Percentiles rank a stretch among this genome's conserved stretches.
These are phyloP conservation scores for Kockovaella imperatae DNA, from an alignment of 768 basidiomycete genomes.

Conservation along the genomic window DNA sequence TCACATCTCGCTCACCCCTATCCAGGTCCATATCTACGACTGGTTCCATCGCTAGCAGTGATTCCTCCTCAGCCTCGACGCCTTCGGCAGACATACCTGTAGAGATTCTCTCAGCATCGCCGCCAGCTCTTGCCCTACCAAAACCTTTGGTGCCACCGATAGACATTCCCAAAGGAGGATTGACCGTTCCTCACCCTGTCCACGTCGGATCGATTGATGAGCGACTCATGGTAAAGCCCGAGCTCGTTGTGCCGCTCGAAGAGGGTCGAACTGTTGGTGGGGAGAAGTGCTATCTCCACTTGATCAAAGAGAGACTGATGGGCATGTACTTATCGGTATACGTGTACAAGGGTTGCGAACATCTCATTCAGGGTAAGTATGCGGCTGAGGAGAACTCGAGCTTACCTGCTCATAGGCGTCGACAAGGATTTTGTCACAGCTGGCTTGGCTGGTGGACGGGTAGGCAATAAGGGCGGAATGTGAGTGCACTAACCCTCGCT, in stretches of 20 bases:
- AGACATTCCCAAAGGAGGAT: too few relatives aligned
- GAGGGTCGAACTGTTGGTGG: conserved; percentile 8
- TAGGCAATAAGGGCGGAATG: conserved; percentile 90
- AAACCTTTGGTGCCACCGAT: too few relatives aligned
- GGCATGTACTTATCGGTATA: conserved; percentile 45
- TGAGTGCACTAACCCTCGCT: conserved; percentile 5
- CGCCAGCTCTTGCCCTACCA: too few relatives aligned
- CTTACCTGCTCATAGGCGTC: conserved; percentile 49
- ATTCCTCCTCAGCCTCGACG: too few relatives aligned
- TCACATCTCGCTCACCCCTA: too few relatives aligned
- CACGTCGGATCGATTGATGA: not conserved
- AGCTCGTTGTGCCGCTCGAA: conserved; percentile 16
- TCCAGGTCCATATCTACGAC: too few relatives aligned
- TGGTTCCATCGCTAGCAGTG: too few relatives aligned
- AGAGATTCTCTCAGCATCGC: too few relatives aligned
- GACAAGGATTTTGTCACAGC: conserved; percentile 79
- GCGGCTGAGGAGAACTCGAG: not conserved
- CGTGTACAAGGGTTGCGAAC: conserved; percentile 43
- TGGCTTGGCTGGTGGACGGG: conserved; percentile 78
- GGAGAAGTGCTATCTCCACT: conserved; percentile 70
- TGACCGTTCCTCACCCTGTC: too few relatives aligned
- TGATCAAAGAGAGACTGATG: conserved; percentile 82
- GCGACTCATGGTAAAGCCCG: conserved; percentile 3
- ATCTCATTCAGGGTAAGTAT: conserved; percentile 41
- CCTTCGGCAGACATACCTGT: too few relatives aligned